These are phyloP conservation scores for Berberis vulgaris DNA, from an alignment of 164 flowering plant genomes.

Conservation along the genomic window DNA sequence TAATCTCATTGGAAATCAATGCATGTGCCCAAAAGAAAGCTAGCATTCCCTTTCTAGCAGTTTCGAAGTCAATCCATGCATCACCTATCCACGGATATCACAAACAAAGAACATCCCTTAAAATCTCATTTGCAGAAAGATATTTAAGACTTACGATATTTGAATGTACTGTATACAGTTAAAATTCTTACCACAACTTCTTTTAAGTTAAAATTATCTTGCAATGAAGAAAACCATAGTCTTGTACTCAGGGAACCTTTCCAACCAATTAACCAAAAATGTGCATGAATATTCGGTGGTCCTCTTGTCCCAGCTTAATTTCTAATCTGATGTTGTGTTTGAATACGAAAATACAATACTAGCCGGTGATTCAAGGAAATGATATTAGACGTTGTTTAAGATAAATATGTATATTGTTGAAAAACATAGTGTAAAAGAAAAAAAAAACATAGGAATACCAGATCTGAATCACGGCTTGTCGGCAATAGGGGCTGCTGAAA, in stretches of 20 bases:
- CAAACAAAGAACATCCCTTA: not conserved
- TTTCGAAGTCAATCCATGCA: slow-evolving; percentile 20
- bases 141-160: not conserved
- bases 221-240: slow-evolving; percentile 22
- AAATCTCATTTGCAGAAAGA: not conserved
- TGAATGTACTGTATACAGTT: not conserved
- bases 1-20: no score
- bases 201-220: slow-evolving; percentile 23
- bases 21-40: no score
- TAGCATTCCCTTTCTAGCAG: no score
- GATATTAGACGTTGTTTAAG: slow-evolving; percentile 22
- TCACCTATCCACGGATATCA: slow-evolving; percentile 30
- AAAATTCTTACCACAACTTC: slow-evolving; percentile 13
- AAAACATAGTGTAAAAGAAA: no score
- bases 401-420: not conserved
- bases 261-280: slow-evolving; percentile 19
- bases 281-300: slow-evolving; percentile 22
- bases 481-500: no score
- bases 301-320: slow-evolving; percentile 19
- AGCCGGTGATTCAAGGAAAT: slow-evolving; percentile 34
- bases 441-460: no score
- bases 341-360: slow-evolving; percentile 35
- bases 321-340: slow-evolving; percentile 20
- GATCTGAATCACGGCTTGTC: no score
- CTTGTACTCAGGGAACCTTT: slow-evolving; percentile 32